A percentile compares a stretch with the other conserved stretches of the same genome.
These are phyloP conservation scores for Pyrus bretschneideri DNA, from an alignment of 306 rosid genomes.

Conservation along the genomic window DNA sequence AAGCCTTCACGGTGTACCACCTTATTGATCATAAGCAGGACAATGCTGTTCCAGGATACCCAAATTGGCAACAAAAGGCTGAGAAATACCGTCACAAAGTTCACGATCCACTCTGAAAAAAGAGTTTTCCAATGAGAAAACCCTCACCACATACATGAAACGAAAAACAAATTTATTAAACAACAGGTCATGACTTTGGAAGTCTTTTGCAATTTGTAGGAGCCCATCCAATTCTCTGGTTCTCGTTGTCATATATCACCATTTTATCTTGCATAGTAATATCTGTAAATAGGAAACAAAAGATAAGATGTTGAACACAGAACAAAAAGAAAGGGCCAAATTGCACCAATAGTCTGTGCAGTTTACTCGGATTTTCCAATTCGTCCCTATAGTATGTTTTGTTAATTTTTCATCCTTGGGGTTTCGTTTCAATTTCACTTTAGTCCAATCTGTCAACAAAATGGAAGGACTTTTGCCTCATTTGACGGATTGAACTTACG, in stretches of 20 bases:
- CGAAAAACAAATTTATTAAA: background rate
- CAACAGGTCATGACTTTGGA: conserved; percentile 38
- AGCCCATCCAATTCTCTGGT: conserved; percentile 60
- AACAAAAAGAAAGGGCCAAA: background rate
- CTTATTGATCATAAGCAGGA: conserved; percentile 20
- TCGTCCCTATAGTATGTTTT: no score
- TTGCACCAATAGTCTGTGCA: no score
- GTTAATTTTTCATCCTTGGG: no score
- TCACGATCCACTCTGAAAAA: conserved; percentile 41
- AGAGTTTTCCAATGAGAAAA: conserved; percentile 19
- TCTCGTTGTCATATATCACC: conserved; percentile 73
- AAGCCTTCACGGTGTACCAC: conserved; percentile 11
- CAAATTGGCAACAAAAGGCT: conserved; percentile 28
- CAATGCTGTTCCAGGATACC: conserved; percentile 27
- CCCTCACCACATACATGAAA: conserved; percentile 2
- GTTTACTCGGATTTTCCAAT: no score
- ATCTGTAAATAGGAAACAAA: conserved; percentile 26
- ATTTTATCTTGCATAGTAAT: conserved; percentile 55
- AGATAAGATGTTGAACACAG: background rate
- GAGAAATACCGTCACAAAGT: conserved; percentile 23
- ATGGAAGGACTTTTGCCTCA: no score
- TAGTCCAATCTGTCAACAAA: no score
- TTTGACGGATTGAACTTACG: no score
- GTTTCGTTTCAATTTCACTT: no score
- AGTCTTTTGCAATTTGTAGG: conserved; percentile 41